Percentiles rank a stretch among this genome's conserved stretches.
Evolutionary conservation across 192 early-diverging fungal genomes (phyloP).

Genomic region (Podila epicladia): DNA sequence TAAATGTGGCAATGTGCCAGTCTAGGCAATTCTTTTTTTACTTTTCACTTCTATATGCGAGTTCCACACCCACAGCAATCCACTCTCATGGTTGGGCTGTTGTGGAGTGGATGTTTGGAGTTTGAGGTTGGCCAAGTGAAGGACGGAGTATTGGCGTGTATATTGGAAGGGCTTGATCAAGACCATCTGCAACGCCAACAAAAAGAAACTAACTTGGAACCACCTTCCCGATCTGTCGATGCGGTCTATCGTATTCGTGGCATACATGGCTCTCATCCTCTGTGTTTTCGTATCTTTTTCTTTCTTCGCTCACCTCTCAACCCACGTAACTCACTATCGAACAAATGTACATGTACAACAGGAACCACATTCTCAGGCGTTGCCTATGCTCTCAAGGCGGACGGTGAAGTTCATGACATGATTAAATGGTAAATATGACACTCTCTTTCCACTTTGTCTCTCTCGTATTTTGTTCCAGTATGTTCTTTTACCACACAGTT

Average conservation of each 20-base stretch:
- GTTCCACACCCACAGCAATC: too few species aligned
- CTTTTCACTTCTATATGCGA: too few species aligned
- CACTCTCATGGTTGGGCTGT: too few species aligned
- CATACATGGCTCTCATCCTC: background rate
- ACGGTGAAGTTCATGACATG: slow-evolving; percentile 57
- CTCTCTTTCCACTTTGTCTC: background rate
- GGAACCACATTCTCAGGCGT: slow-evolving; percentile 63
- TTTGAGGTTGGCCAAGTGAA: too few species aligned
- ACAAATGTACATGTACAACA: slow-evolving; percentile 6
- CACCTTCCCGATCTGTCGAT: too few species aligned
- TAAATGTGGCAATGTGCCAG: slow-evolving; percentile 7
- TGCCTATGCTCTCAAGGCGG: slow-evolving; percentile 56
- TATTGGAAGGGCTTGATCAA: too few species aligned
- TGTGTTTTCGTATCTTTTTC: background rate
- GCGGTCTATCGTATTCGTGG: background rate
- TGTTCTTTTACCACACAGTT: background rate
- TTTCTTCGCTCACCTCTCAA: background rate
- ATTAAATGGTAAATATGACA: slow-evolving; percentile 53
- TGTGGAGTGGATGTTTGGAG: too few species aligned
- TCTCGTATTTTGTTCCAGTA: background rate
- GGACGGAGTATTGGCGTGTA: too few species aligned
- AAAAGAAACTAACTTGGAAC: too few species aligned
- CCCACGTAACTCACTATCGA: too few species aligned
- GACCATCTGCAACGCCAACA: too few species aligned
- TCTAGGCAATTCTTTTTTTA: background rate